These are phyloP conservation scores for Aspergillus nidulans DNA, from an alignment of 495 filamentous ascomycete species.

Conservation along the genomic window DNA sequence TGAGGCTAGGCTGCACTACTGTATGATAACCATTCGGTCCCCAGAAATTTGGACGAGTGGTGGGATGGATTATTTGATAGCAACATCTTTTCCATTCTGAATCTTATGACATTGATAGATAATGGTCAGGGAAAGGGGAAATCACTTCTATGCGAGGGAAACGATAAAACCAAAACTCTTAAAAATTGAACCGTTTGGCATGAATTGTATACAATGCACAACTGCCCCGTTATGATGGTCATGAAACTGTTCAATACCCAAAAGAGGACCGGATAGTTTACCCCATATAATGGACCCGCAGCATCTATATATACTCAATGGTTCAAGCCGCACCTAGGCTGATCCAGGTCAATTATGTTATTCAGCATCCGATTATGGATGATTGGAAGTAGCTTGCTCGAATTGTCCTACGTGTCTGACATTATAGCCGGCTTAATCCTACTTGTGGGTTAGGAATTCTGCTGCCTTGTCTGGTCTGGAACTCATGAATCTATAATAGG, in stretches of 20 bases:
- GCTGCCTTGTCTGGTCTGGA: constrained; percentile 8
- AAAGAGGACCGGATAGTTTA: no score
- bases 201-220: no score
- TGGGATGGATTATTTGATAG: constrained; percentile 20
- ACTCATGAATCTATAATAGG: constrained; percentile 10
- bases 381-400: background rate
- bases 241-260: no score
- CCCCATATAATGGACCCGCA: no score
- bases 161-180: background rate
- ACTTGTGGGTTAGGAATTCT: constrained; percentile 1
- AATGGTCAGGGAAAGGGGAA: background rate
- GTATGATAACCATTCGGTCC: constrained; percentile 33
- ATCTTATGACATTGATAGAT: constrained; percentile 1
- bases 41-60: constrained; percentile 13
- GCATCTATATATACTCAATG: background rate
- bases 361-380: background rate
- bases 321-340: background rate
- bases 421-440: background rate
- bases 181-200: background rate
- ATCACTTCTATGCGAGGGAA: background rate
- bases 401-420: background rate
- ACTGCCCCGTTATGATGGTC: no score
- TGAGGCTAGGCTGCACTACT: constrained; percentile 29
- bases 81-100: constrained; percentile 15
- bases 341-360: background rate